Percentiles rank a stretch among this genome's conserved stretches.
Evolutionary conservation across 83 land plant genomes (phyloP).

Genomic region (Larix sibirica): DNA sequence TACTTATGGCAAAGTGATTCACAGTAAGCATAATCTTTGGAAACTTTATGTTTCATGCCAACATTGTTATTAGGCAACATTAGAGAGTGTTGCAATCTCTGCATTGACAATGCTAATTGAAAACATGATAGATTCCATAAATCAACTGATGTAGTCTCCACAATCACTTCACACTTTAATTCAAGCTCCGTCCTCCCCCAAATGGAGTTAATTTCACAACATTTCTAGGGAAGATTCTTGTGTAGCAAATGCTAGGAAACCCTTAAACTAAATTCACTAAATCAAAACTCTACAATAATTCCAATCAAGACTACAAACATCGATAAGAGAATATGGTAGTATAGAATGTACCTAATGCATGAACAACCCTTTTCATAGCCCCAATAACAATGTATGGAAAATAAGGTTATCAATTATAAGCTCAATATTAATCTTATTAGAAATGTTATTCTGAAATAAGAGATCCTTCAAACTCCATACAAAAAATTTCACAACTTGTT

Average conservation of each 20-base stretch:
- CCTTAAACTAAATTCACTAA: neutral
- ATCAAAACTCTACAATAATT: neutral
- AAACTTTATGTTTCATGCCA: slow-evolving; percentile 5
- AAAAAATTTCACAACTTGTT: slow-evolving; percentile 31
- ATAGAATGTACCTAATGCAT: slow-evolving; percentile 33
- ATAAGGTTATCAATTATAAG: slow-evolving; percentile 22
- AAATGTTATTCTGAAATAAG: slow-evolving; percentile 33
- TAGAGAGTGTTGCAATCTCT: neutral
- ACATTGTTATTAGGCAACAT: neutral
- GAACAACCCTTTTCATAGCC: slow-evolving; percentile 41
- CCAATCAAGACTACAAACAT: neutral
- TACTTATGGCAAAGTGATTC: slow-evolving; percentile 38
- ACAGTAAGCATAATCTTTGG: slow-evolving; percentile 22
- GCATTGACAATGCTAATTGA: neutral
- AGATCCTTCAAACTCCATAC: slow-evolving; percentile 46
- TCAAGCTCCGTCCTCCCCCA: slow-evolving; percentile 33
- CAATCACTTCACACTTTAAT: slow-evolving; percentile 31
- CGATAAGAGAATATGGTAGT: neutral
- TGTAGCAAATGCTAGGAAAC: neutral
- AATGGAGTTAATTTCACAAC: slow-evolving; percentile 42
- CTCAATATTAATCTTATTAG: slow-evolving; percentile 35
- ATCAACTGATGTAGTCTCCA: slow-evolving; percentile 1
- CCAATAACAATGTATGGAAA: slow-evolving; percentile 26
- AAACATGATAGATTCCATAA: neutral
- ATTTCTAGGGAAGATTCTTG: slow-evolving; percentile 46